phyloP scores from a whole-genome alignment of 371 early-diverging fungal species.

The Fennellomyces sp. region DNA sequence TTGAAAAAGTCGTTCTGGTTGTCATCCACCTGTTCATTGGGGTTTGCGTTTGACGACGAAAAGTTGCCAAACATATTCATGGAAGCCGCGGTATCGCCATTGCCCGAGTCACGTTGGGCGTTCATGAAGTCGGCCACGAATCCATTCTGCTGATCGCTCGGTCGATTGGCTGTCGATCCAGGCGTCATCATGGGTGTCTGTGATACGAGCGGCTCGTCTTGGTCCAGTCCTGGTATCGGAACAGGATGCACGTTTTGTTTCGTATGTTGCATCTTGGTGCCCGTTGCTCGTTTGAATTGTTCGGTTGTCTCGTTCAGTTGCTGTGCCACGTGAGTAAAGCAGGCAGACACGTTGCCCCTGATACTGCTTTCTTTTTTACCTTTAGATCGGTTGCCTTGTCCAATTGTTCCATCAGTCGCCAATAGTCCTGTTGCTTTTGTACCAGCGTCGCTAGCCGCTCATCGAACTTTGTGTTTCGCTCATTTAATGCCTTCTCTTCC shows the following conservation, averaged over 20 bases:
- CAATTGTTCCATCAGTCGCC: conserved; percentile 40
- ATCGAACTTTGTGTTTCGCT: conserved; percentile 31
- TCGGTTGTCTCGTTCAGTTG: conserved; percentile 18
- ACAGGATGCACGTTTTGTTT: conserved; percentile 15
- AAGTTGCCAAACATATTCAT: conserved; percentile 16
- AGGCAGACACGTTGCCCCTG: no score
- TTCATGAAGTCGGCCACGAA: background rate
- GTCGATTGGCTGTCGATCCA: background rate
- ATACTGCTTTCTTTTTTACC: conserved; percentile 31
- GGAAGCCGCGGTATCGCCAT: conserved; percentile 21
- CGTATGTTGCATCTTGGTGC: conserved; percentile 29
- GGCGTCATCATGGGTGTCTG: conserved; percentile 4
- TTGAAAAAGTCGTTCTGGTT: conserved; percentile 40
- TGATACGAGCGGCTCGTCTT: conserved; percentile 15
- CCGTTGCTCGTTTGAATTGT: conserved; percentile 19
- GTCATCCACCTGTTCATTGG: conserved; percentile 13
- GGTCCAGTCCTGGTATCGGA: conserved; percentile 37
- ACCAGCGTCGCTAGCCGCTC: conserved; percentile 38
- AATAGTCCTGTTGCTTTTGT: conserved; percentile 40
- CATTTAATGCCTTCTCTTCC: conserved; percentile 28
- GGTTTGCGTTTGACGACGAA: background rate
- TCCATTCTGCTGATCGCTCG: background rate
- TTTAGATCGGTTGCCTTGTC: conserved; percentile 45
- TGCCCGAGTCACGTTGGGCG: background rate
- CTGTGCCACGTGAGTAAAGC: conserved; percentile 8